These are phyloP conservation scores for Yamadazyma buinensis DNA, from an alignment of 1,139 yeast species.

Conservation along the genomic window DNA sequence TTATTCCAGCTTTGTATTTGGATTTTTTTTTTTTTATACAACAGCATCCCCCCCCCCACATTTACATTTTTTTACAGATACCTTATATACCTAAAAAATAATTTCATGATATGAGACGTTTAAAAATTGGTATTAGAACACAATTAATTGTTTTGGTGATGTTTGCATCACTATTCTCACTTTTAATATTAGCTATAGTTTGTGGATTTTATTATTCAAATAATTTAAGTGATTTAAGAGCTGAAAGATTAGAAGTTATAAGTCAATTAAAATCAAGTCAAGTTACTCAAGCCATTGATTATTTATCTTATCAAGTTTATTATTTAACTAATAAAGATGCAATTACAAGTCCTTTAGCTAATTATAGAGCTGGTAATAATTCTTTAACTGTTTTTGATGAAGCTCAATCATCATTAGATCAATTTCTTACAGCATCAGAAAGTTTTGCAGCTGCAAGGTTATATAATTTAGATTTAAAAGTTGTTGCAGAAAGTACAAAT, in stretches of 20 bases:
- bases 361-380: conserved; percentile 68
- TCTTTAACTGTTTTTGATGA: conserved; percentile 37
- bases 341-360: conserved; percentile 55
- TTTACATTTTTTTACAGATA: background rate
- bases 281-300: conserved; percentile 61
- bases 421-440: conserved; percentile 60
- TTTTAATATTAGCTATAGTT: conserved; percentile 70
- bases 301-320: conserved; percentile 63
- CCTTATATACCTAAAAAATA: background rate
- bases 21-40: background rate
- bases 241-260: conserved; percentile 70
- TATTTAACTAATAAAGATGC: conserved; percentile 65
- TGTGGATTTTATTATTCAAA: conserved; percentile 76
- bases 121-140: conserved; percentile 53
- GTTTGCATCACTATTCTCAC: conserved; percentile 70
- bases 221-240: conserved; percentile 58
- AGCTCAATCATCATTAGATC: conserved; percentile 49
- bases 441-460: conserved; percentile 63
- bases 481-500: conserved; percentile 33
- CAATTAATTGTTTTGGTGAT: conserved; percentile 82
- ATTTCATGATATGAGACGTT: conserved; percentile 28
- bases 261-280: conserved; percentile 82
- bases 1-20: no score
- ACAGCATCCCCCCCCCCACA: background rate
- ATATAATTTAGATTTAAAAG: conserved; percentile 52